These are phyloP conservation scores for Ascochyta viciae-villosae DNA, from an alignment of 2,329 filamentous ascomycete genomes.

Conservation along the genomic window DNA sequence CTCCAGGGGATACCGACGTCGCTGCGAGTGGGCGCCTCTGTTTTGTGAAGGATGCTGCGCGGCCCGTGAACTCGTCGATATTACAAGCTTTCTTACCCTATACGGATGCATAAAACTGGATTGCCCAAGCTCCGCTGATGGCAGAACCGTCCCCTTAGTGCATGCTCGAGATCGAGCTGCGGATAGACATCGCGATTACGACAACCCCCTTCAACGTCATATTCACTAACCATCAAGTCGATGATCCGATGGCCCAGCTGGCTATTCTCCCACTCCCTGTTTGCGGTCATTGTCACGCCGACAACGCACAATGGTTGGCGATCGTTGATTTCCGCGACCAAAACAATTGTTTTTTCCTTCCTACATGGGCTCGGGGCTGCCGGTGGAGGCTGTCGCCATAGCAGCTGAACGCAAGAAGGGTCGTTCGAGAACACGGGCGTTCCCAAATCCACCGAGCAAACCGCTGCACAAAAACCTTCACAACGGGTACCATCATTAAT, in stretches of 20 bases:
- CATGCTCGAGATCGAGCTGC: conserved; percentile 38
- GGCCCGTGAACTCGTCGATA: conserved; percentile 42
- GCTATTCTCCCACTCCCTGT: conserved; percentile 18
- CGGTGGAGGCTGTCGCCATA: conserved; percentile 34
- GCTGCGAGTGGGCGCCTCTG: conserved; percentile 21
- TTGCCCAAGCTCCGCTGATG: conserved; percentile 29
- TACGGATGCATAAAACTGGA: conserved; percentile 43
- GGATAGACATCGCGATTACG: conserved; percentile 39
- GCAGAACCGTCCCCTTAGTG: conserved; percentile 32
- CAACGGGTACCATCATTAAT: conserved; percentile 26
- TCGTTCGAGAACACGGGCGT: conserved; percentile 41
- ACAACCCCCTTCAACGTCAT: conserved; percentile 41
- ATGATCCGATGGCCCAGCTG: conserved; percentile 32
- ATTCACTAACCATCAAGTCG: conserved; percentile 30
- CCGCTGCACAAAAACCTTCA: conserved; percentile 46
- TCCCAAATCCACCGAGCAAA: conserved; percentile 24
- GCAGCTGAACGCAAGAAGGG: conserved; percentile 35
- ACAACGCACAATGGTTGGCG: conserved; percentile 14
- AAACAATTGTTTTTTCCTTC: conserved; percentile 25
- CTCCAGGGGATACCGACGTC: conserved; percentile 23
- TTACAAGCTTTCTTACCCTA: conserved; percentile 34
- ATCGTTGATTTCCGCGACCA: conserved; percentile 6
- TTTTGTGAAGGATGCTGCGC: conserved; percentile 29
- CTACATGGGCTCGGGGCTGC: conserved; percentile 33
- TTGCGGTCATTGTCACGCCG: conserved; percentile 15